These are phyloP conservation scores for Pythium dissimile DNA, from an alignment of 352 stramenopile species.

Conservation along the genomic window DNA sequence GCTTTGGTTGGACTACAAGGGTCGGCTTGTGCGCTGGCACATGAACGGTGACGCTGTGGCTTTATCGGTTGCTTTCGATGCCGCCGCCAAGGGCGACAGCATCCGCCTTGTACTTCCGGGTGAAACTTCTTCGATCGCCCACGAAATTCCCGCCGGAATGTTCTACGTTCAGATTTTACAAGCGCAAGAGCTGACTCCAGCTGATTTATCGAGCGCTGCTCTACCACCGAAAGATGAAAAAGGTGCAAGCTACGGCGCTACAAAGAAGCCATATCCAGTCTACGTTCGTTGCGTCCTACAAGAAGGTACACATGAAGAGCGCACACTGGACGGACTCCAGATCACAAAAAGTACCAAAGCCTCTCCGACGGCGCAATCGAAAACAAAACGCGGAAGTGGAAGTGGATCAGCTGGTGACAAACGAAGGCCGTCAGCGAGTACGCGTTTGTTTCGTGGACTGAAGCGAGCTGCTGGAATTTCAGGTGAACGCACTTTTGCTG, in stretches of 20 bases:
- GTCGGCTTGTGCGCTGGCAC: slow-evolving; percentile 80
- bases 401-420: slow-evolving; percentile 11
- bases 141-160: slow-evolving; percentile 67
- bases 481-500: slow-evolving; percentile 62
- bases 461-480: slow-evolving; percentile 72
- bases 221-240: slow-evolving; percentile 15
- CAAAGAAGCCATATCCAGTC: slow-evolving; percentile 52
- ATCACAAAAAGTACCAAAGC: not conserved
- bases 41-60: slow-evolving; percentile 79
- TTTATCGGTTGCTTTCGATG: slow-evolving; percentile 77
- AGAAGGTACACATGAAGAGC: slow-evolving; percentile 72
- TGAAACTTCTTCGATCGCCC: slow-evolving; percentile 66
- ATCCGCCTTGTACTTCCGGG: slow-evolving; percentile 76
- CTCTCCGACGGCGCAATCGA: slow-evolving; percentile 12
- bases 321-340: slow-evolving; percentile 67
- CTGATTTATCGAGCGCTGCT: slow-evolving; percentile 22
- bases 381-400: slow-evolving; percentile 10
- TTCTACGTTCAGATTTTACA: slow-evolving; percentile 83
- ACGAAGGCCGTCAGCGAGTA: slow-evolving; percentile 53
- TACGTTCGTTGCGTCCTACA: slow-evolving; percentile 76
- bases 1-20: slow-evolving; percentile 82
- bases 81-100: slow-evolving; percentile 58
- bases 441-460: slow-evolving; percentile 65
- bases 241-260: not conserved
- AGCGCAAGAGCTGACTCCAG: slow-evolving; percentile 56